Conservation (phyloP, 2,329 filamentous ascomycete genomes). For the Akanthomyces lecanii region DNA sequence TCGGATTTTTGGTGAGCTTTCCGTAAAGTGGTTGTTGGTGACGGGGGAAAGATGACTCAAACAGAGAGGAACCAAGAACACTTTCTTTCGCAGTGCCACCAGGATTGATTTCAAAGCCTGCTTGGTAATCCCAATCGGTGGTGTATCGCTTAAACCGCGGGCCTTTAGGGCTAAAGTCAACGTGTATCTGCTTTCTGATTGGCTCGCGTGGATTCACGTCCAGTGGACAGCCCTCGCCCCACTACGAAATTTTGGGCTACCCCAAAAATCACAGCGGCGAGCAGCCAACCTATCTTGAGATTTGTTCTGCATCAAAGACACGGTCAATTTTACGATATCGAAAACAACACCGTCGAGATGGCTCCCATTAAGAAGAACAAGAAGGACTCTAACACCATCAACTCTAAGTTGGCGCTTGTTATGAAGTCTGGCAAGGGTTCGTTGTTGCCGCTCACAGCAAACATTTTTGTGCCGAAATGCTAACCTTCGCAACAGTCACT, state of each 20-base stretch:
- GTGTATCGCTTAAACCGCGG: slow-evolving; percentile 37
- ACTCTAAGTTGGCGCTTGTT: slow-evolving; percentile 57
- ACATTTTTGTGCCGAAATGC: slow-evolving; percentile 9
- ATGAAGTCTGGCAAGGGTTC: slow-evolving; percentile 74
- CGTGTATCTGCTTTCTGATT: slow-evolving; percentile 24
- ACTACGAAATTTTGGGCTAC: slow-evolving; percentile 15
- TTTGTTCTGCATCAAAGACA: slow-evolving; percentile 21
- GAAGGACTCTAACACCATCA: slow-evolving; percentile 75
- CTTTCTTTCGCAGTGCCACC: slow-evolving; percentile 22
- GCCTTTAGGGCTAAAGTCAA: slow-evolving; percentile 35
- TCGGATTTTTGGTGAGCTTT: slow-evolving; percentile 50
- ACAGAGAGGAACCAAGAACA: slow-evolving; percentile 19
- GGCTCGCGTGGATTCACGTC: slow-evolving; percentile 22
- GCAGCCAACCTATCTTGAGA: slow-evolving; percentile 16
- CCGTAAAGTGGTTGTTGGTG: slow-evolving; percentile 33
- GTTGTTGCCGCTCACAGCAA: slow-evolving; percentile 15
- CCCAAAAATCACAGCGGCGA: slow-evolving; percentile 24
- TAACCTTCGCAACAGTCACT: slow-evolving; percentile 29
- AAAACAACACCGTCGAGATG: slow-evolving; percentile 53
- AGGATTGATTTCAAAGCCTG: slow-evolving; percentile 54
- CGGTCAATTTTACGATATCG: slow-evolving; percentile 28
- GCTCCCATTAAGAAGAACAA: slow-evolving; percentile 72
- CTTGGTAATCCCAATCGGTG: slow-evolving; percentile 27
- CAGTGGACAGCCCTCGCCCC: slow-evolving; percentile 20
- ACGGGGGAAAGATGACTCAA: slow-evolving; percentile 30